Conservation (phyloP, 164 flowering plant species). For the Vitis cinerea region DNA sequence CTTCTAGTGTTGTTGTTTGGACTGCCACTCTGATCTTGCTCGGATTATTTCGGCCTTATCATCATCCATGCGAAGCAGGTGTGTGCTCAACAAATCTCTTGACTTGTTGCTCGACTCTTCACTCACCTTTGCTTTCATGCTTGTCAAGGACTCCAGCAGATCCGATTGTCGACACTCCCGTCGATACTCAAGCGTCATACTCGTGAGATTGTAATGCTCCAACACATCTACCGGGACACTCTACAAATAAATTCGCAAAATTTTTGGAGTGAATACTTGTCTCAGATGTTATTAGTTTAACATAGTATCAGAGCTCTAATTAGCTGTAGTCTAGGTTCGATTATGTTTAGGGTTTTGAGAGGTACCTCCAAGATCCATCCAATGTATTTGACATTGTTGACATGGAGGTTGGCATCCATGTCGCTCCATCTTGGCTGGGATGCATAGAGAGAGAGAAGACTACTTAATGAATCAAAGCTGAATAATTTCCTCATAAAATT, state of each 20-base stretch:
- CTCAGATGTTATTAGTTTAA: too few species aligned
- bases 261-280: too few species aligned
- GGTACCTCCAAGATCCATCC: constrained; percentile 86
- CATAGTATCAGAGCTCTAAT: too few species aligned
- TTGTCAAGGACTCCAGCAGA: constrained; percentile 65
- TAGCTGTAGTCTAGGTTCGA: too few species aligned
- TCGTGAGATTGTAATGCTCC: constrained; percentile 45
- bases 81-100: constrained; percentile 49
- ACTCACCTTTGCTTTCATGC: constrained; percentile 18
- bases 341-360: neutral
- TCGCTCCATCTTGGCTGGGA: constrained; percentile 85
- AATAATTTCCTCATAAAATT: too few species aligned
- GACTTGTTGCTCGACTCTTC: constrained; percentile 13
- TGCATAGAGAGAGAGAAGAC: neutral
- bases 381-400: constrained; percentile 83
- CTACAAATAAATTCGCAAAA: constrained; percentile 27
- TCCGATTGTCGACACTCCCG: constrained; percentile 65
- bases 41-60: constrained; percentile 67
- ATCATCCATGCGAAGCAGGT: constrained; percentile 65
- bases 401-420: constrained; percentile 83
- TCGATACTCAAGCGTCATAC: constrained; percentile 76
- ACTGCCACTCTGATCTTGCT: constrained; percentile 66
- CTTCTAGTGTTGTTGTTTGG: constrained; percentile 24
- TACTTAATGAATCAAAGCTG: neutral
- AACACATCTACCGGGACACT: constrained; percentile 64